Evolutionary conservation across 306 rosid genomes (phyloP).

Genomic region (Pyrus betulifolia): DNA sequence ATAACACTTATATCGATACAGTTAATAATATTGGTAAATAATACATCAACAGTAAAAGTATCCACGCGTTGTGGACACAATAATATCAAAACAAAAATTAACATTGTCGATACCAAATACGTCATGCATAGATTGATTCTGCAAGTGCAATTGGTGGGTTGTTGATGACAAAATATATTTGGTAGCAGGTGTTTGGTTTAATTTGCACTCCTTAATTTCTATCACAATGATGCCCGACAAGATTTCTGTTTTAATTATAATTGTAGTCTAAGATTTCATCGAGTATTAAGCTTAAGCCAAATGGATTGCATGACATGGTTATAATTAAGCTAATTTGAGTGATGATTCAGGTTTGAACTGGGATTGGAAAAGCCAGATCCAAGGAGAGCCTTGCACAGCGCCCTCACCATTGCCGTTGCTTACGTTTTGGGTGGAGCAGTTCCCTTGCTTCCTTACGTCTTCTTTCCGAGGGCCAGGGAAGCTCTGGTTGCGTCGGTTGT

Average conservation of each 20-base stretch:
- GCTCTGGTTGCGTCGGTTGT: constrained; percentile 55
- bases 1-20: not conserved
- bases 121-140: not conserved
- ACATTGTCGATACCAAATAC: not conserved
- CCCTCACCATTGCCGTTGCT: constrained; percentile 71
- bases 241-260: too few species aligned
- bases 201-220: too few species aligned
- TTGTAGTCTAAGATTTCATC: too few species aligned
- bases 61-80: too few species aligned
- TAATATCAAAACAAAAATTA: too few species aligned
- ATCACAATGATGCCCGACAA: too few species aligned
- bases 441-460: constrained; percentile 70
- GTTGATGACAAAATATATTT: not conserved
- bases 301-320: too few species aligned
- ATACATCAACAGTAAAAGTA: too few species aligned
- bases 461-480: constrained; percentile 50
- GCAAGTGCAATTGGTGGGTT: not conserved
- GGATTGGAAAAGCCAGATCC: constrained; percentile 96
- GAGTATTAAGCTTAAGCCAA: not conserved
- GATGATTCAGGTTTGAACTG: constrained; percentile 65
- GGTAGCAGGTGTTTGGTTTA: not conserved
- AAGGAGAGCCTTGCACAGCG: constrained; percentile 81
- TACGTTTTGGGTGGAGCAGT: constrained; percentile 74
- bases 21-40: too few species aligned
- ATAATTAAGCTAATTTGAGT: not conserved